Evolutionary conservation across 2,329 filamentous ascomycete species (phyloP).

Genomic region (Cladosporium sp.): DNA sequence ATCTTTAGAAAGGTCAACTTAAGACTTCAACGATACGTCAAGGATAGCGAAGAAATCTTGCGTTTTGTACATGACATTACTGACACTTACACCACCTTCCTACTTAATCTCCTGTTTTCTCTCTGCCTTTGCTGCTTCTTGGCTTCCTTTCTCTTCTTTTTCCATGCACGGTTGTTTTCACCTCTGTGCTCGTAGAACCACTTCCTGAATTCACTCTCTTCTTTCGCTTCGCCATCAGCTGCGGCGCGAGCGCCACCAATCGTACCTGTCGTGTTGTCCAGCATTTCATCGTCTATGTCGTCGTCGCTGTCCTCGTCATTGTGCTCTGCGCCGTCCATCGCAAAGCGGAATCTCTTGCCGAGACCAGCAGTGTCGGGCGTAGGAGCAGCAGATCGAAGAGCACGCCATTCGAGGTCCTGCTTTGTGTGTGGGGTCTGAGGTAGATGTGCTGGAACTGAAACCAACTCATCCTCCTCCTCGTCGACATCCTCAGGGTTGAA

Average conservation of each 20-base stretch:
- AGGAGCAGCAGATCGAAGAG: slow-evolving; percentile 82
- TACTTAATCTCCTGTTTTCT: slow-evolving; percentile 59
- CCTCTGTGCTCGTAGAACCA: slow-evolving; percentile 61
- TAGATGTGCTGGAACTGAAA: slow-evolving; percentile 16
- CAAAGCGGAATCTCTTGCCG: slow-evolving; percentile 62
- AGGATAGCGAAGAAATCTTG: background rate
- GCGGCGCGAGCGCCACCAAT: slow-evolving; percentile 19
- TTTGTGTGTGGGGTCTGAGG: slow-evolving; percentile 84
- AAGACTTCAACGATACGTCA: background rate
- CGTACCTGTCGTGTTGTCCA: background rate
- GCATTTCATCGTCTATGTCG: slow-evolving; percentile 22
- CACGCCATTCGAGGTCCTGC: slow-evolving; percentile 73
- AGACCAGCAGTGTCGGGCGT: slow-evolving; percentile 91
- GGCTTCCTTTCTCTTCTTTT: slow-evolving; percentile 59
- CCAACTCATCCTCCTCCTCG: slow-evolving; percentile 37
- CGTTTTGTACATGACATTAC: background rate
- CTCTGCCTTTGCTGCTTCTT: slow-evolving; percentile 62
- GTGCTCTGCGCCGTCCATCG: slow-evolving; percentile 47
- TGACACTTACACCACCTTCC: slow-evolving; percentile 28
- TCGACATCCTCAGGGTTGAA: slow-evolving; percentile 58
- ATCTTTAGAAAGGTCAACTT: slow-evolving; percentile 8
- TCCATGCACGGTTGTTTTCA: slow-evolving; percentile 53
- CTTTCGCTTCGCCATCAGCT: slow-evolving; percentile 29
- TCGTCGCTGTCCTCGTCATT: slow-evolving; percentile 44
- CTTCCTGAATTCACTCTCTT: slow-evolving; percentile 61